Conservation (phyloP, 1,139 yeast species). For the Saccharomycopsis hybrid region DNA sequence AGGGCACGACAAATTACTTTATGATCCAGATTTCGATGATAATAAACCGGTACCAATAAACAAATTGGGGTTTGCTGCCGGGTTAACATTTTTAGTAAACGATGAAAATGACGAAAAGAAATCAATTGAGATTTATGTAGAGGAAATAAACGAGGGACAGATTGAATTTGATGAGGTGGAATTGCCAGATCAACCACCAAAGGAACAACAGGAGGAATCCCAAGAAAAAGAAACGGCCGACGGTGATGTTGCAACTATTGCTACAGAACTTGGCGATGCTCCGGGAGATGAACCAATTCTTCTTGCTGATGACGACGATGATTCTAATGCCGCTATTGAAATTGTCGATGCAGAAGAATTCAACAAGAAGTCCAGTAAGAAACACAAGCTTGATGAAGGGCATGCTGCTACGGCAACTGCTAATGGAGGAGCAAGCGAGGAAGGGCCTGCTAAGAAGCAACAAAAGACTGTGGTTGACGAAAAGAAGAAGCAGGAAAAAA, state of each 20-base stretch:
- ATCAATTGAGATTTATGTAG: conserved; percentile 61
- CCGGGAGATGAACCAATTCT: not conserved
- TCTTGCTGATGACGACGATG: conserved; percentile 23
- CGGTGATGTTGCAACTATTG: conserved; percentile 8
- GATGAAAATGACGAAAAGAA: conserved; percentile 73
- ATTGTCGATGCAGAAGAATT: conserved; percentile 14
- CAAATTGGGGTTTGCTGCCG: conserved; percentile 52
- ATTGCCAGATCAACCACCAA: conserved; percentile 30
- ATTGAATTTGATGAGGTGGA: conserved; percentile 27
- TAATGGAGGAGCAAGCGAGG: too few relatives aligned
- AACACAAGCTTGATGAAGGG: conserved; percentile 7
- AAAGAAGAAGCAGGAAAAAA: not conserved
- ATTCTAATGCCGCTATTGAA: conserved; percentile 23
- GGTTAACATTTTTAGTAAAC: conserved; percentile 60
- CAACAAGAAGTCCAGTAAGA: conserved; percentile 2
- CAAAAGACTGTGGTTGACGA: conserved; percentile 1
- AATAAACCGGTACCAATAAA: conserved; percentile 44
- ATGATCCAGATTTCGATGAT: conserved; percentile 88
- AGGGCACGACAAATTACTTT: conserved; percentile 55
- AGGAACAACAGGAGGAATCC: conserved; percentile 25
- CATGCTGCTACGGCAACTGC: too few relatives aligned
- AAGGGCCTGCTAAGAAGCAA: conserved; percentile 4
- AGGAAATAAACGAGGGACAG: conserved; percentile 22
- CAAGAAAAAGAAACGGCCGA: conserved; percentile 22
- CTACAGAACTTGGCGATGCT: not conserved